These are phyloP conservation scores for Sphaerostilbella broomeana DNA, from an alignment of 2,329 filamentous ascomycete species.

Conservation along the genomic window DNA sequence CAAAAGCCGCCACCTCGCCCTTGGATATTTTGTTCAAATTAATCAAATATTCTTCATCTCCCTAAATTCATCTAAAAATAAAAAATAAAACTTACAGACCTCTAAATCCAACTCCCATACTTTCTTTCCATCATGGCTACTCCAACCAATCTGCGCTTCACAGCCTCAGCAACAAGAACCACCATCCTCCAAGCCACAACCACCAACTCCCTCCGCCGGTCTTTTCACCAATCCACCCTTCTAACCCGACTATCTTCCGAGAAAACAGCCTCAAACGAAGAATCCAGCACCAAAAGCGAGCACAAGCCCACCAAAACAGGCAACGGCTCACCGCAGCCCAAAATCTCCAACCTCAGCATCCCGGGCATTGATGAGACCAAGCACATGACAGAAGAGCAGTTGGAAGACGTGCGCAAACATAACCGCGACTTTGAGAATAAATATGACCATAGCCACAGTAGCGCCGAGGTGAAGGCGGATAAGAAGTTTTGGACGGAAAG, in stretches of 20 bases:
- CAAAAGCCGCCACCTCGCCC: background rate
- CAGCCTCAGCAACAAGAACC: background rate
- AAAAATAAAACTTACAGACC: background rate
- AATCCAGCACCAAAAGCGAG: background rate
- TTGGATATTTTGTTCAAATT: background rate
- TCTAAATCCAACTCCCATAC: background rate
- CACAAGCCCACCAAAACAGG: constrained; percentile 1
- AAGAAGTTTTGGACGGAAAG: constrained; percentile 44
- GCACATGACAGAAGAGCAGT: constrained; percentile 43
- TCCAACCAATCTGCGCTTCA: constrained; percentile 1
- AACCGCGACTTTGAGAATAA: constrained; percentile 51
- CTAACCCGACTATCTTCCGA: background rate
- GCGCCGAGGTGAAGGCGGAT: constrained; percentile 45
- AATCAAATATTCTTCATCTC: background rate
- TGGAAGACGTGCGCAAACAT: constrained; percentile 51
- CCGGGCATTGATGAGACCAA: constrained; percentile 25
- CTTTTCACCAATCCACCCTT: constrained; percentile 3
- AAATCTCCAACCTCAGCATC: constrained; percentile 44
- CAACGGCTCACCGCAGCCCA: constrained; percentile 39
- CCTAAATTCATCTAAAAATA: too few species aligned
- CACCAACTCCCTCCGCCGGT: background rate
- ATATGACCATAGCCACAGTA: constrained; percentile 40
- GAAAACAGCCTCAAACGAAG: constrained; percentile 1
- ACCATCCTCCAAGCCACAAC: constrained; percentile 1
- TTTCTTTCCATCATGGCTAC: constrained; percentile 6